phyloP scores from a whole-genome alignment of 139 green algal species.

The Coccomyxa sp. region DNA sequence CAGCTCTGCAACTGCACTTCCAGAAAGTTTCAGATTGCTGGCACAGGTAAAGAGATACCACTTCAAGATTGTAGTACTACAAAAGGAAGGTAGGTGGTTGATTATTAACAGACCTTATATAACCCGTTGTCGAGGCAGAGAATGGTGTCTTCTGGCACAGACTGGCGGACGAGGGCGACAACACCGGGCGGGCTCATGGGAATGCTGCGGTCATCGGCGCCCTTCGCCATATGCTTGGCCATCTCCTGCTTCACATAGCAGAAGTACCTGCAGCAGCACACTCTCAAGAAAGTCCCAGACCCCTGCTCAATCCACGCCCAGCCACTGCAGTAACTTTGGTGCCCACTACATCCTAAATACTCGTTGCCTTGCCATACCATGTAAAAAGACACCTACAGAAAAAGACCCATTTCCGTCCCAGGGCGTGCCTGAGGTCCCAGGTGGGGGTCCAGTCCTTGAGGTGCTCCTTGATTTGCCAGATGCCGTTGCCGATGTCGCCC shows the following conservation, averaged over 20 bases:
- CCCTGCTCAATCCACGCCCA: too few species aligned
- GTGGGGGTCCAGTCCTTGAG: slow-evolving; percentile 13
- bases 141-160: slow-evolving; percentile 30
- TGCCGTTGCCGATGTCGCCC: slow-evolving; percentile 40
- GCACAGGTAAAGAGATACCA: neutral
- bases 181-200: slow-evolving; percentile 31
- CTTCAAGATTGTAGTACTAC: neutral
- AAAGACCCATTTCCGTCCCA: too few species aligned
- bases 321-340: too few species aligned
- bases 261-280: slow-evolving; percentile 25
- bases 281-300: neutral
- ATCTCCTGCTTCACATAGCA: slow-evolving; percentile 31
- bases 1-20: neutral
- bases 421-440: slow-evolving; percentile 20
- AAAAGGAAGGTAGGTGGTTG: neutral
- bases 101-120: slow-evolving; percentile 20
- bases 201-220: slow-evolving; percentile 10
- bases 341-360: too few species aligned
- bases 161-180: slow-evolving; percentile 12
- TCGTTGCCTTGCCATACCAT: too few species aligned
- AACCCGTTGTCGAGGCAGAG: slow-evolving; percentile 38
- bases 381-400: too few species aligned
- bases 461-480: slow-evolving; percentile 33
- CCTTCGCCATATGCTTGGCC: slow-evolving; percentile 15
- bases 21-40: neutral